Evolutionary conservation across 2,329 filamentous ascomycete genomes (phyloP).

Genomic region (Xylariaceae sp.): DNA sequence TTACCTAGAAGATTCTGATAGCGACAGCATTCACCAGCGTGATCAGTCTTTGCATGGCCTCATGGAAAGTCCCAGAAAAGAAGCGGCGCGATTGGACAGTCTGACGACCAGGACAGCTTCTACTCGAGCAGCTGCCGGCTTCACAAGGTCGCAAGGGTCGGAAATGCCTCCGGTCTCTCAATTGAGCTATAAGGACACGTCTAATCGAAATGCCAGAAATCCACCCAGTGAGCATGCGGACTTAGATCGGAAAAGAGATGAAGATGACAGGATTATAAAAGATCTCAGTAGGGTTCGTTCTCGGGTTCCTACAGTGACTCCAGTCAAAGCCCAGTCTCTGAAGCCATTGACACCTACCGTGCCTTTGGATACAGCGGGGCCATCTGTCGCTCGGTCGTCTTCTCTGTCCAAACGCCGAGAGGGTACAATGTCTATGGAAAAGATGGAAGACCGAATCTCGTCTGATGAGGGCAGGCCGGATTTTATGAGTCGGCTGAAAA

Average conservation of each 20-base stretch:
- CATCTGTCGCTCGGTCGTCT: no score
- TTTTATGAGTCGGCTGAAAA: slow-evolving; percentile 19
- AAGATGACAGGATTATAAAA: not conserved
- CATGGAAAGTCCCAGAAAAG: slow-evolving; percentile 37
- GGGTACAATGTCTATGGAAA: slow-evolving; percentile 1
- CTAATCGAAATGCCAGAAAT: not conserved
- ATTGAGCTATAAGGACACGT: not conserved
- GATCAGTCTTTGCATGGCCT: slow-evolving; percentile 36
- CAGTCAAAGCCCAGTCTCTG: no score
- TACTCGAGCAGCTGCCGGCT: slow-evolving; percentile 25
- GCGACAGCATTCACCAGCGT: slow-evolving; percentile 18
- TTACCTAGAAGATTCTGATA: slow-evolving; percentile 19
- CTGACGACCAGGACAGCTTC: slow-evolving; percentile 10
- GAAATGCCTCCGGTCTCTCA: not conserved
- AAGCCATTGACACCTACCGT: no score
- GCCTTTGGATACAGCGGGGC: no score
- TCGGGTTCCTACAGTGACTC: no score
- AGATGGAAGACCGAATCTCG: slow-evolving; percentile 3
- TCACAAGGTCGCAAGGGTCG: slow-evolving; percentile 1
- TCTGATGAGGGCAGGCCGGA: slow-evolving; percentile 15
- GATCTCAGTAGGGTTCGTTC: no score
- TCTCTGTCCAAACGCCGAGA: no score
- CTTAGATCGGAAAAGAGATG: not conserved
- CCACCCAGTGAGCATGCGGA: no score
- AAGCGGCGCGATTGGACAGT: slow-evolving; percentile 16